These are phyloP conservation scores for Balakata baccata DNA, from an alignment of 345 rosid species.

Conservation along the genomic window DNA sequence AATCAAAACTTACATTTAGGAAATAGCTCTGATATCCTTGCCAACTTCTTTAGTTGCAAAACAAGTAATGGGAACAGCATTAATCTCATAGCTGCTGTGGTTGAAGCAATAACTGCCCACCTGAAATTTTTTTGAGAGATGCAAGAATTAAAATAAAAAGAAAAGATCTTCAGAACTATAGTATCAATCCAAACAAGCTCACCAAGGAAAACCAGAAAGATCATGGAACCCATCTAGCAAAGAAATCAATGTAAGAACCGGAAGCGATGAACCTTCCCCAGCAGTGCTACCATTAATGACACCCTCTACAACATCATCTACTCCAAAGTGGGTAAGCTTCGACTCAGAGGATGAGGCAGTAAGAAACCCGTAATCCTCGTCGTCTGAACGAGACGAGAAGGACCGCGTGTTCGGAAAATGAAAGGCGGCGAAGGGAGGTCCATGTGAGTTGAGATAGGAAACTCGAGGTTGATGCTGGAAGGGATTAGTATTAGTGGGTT, in stretches of 20 bases:
- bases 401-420: conserved; percentile 26
- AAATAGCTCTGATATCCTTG: conserved; percentile 46
- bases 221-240: conserved; percentile 71
- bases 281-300: conserved; percentile 15
- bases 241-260: conserved; percentile 47
- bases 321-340: conserved; percentile 13
- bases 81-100: conserved; percentile 65
- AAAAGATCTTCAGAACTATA: background rate
- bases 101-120: conserved; percentile 80
- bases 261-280: conserved; percentile 37
- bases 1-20: conserved; percentile 59
- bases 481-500: background rate
- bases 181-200: background rate
- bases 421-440: conserved; percentile 9
- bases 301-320: conserved; percentile 19
- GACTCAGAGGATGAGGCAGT: conserved; percentile 18
- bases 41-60: conserved; percentile 62
- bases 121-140: conserved; percentile 23
- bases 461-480: conserved; percentile 9
- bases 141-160: too few relatives aligned
- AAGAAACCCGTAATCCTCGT: conserved; percentile 8
- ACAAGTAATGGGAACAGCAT: conserved; percentile 59
- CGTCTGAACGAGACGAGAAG: conserved; percentile 31
- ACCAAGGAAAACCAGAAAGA: conserved; percentile 85
- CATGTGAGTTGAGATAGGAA: background rate